Base-by-base conservation (phyloP, 1,139 yeast genomes). In the Hemisphaericaspora xylanilytica region DNA sequence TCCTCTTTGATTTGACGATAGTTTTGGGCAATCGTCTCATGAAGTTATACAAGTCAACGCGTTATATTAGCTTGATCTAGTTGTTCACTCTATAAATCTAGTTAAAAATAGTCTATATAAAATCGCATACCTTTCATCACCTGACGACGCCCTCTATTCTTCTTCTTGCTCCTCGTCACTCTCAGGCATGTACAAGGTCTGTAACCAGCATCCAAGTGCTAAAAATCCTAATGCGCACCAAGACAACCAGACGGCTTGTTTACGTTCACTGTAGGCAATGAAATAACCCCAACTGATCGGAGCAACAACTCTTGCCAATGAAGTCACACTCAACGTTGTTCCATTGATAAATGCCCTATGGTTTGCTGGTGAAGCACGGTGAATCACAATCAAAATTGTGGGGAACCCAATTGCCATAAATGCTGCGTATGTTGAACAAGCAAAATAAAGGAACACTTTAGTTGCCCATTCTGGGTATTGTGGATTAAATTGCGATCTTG, bases 261-360 rank as follows among this genome's bases (percentile, higher is more conserved):
- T 48, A 11, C 51, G 53, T 46, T 76, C 75, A 22, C 73, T 70
- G 45, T 61, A 61, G 2, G 81, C 65, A 72, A 80, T 78, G 32
- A 80, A 49, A 37, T 58, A 61, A 8, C 86, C 86, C 81, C 83
- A 79, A 2, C 66, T 30, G 14, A 79, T 55, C 0, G 87, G 87
- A 3, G 81, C 85, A 1, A 75, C 32, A 40, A 76, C 80, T 44
- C 86, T 58, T 0, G 85, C 81, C 28, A 74, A 58, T 0, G 85
- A 72, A 15, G 74, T 63, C 33, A 75, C 64, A 42, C 77, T 70
- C 49, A 75, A 59, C 2, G 78, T 65, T 11, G 71, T 59, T n/a
- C 79, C 78, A 52, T 76, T 76, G 28, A 76, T 65, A 43, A 73
- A 65, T 0, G 78, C 78, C 35, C 81, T 58, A 49, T 75, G 73